Conservation (phyloP, 371 early-diverging fungal genomes). For the Mucor velutinosus region DNA sequence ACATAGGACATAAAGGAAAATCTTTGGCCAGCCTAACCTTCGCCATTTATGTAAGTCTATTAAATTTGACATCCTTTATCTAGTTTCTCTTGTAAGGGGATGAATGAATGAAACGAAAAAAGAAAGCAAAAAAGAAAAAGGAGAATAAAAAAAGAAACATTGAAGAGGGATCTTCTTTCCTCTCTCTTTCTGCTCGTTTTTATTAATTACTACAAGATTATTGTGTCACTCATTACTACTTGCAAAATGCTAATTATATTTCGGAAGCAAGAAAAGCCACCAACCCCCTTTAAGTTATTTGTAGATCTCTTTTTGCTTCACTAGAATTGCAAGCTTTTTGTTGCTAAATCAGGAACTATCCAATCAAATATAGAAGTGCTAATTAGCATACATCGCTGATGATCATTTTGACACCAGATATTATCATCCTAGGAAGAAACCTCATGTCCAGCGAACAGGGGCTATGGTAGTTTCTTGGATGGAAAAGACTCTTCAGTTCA, state of each 20-base stretch:
- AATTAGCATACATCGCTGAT: not conserved
- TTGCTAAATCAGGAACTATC: not conserved
- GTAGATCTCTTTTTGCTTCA: not conserved
- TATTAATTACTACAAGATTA: not conserved
- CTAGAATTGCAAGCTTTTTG: not conserved
- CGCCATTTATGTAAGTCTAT: constrained; percentile 15
- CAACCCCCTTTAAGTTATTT: not conserved
- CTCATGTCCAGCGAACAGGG: too few relatives aligned
- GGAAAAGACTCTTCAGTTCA: too few relatives aligned
- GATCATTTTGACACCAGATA: too few relatives aligned
- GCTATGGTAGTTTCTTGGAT: too few relatives aligned
- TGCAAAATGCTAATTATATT: not conserved
- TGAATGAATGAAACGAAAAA: not conserved
- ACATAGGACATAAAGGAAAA: constrained; percentile 9
- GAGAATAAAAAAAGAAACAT: not conserved
- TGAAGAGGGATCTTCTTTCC: constrained; percentile 4
- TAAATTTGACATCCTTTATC: constrained; percentile 5
- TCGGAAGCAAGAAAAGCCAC: not conserved
- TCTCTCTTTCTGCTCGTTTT: constrained; percentile 1
- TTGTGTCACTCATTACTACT: not conserved
- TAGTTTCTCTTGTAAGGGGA: not conserved
- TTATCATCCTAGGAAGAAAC: too few relatives aligned
- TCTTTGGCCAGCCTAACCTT: constrained; percentile 15
- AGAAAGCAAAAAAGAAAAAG: not conserved
- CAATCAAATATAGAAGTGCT: not conserved